Conservation (phyloP, 495 filamentous ascomycete genomes). For the Halenospora varia region DNA sequence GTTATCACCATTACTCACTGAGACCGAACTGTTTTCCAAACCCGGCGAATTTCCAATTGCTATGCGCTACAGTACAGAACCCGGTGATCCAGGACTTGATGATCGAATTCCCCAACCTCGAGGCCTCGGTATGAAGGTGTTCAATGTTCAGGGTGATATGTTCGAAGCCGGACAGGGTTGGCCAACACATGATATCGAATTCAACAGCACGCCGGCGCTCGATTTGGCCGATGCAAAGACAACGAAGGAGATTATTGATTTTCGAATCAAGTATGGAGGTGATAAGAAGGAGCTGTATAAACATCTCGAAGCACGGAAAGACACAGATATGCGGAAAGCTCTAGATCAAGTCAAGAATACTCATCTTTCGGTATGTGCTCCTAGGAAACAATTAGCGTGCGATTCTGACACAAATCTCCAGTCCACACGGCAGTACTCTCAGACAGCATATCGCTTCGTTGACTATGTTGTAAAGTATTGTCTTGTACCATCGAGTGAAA, state of each 20-base stretch:
- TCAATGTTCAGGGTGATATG: conserved; percentile 41
- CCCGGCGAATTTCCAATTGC: conserved; percentile 34
- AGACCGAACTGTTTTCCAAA: conserved; percentile 40
- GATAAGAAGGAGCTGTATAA: conserved; percentile 36
- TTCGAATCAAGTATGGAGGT: conserved; percentile 39
- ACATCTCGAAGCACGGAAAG: conserved; percentile 35
- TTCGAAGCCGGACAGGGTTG: conserved; percentile 34
- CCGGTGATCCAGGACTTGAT: conserved; percentile 39
- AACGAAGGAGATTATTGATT: conserved; percentile 41
- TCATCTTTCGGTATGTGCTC: conserved; percentile 28
- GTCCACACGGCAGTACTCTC: conserved; percentile 42
- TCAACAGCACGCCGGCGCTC: conserved; percentile 44
- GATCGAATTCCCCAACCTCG: conserved; percentile 42
- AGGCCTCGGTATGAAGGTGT: conserved; percentile 47
- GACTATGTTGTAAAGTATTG: conserved; percentile 46
- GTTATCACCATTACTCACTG: conserved; percentile 38
- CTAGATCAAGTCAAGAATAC: conserved; percentile 35
- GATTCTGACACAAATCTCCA: neutral
- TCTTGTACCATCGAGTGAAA: conserved; percentile 37
- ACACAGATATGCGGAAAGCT: conserved; percentile 38
- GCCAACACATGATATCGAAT: conserved; percentile 42
- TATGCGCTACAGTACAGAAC: conserved; percentile 39
- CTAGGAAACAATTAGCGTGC: neutral
- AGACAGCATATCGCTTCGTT: conserved; percentile 44
- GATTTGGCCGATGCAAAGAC: conserved; percentile 43